phyloP scores from a whole-genome alignment of 257 asterid species.

The Solanum arcanum region DNA sequence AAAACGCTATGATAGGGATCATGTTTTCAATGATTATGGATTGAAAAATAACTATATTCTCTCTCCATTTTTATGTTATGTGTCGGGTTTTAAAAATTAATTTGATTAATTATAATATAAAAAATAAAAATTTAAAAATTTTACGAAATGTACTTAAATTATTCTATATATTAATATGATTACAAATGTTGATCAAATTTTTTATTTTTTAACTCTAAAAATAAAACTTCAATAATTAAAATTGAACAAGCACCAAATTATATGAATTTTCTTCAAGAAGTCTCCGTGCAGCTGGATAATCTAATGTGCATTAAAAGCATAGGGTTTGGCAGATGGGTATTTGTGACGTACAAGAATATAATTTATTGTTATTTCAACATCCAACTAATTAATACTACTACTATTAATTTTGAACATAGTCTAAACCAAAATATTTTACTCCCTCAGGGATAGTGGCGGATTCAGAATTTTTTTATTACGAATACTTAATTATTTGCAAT shows the following conservation, averaged over 20 bases:
- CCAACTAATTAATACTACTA: neutral
- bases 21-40: neutral
- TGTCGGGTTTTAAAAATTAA: accelerated
- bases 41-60: neutral
- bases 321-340: neutral
- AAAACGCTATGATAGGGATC: neutral
- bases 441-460: too few species aligned
- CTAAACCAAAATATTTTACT: neutral
- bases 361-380: neutral
- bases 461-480: accelerated
- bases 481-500: accelerated
- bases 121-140: accelerated
- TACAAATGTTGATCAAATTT: too few species aligned
- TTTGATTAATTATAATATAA: too few species aligned
- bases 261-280: neutral
- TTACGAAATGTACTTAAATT: too few species aligned
- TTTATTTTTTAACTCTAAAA: too few species aligned
- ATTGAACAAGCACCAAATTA: too few species aligned
- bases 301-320: neutral
- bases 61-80: accelerated
- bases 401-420: too few species aligned
- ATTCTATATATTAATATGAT: too few species aligned
- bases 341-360: neutral
- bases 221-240: too few species aligned
- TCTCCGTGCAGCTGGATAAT: neutral